Evolutionary conservation across 2,329 filamentous ascomycete genomes (phyloP).

Genomic region (Botrytis fragariae): DNA sequence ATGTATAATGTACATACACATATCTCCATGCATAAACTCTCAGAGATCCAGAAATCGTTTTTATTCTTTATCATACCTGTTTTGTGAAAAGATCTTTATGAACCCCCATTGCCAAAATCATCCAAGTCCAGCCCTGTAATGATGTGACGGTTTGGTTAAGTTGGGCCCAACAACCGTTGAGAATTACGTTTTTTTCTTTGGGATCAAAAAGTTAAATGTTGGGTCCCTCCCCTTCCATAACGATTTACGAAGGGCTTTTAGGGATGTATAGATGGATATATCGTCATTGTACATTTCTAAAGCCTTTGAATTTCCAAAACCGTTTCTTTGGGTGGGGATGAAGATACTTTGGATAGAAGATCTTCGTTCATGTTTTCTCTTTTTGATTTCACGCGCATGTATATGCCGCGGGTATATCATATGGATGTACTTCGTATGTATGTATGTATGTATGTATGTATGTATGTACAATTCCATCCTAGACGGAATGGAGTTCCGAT

Average conservation of each 20-base stretch:
- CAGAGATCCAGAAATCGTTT: neutral
- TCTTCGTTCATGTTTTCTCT: neutral
- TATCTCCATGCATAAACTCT: neutral
- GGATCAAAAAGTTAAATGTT: neutral
- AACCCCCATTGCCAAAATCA: neutral
- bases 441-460: neutral
- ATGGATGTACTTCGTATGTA: neutral
- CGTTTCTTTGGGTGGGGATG: neutral
- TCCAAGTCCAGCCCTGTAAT: neutral
- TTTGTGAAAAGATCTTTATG: neutral
- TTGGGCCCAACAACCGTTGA: neutral
- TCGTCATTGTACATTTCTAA: neutral
- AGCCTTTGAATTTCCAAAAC: neutral
- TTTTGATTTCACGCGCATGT: neutral
- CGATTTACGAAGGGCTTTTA: neutral
- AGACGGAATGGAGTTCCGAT: neutral
- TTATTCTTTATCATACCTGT: too few species aligned
- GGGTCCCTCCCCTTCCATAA: neutral
- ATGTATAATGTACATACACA: neutral
- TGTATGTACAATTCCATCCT: neutral
- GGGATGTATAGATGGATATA: neutral
- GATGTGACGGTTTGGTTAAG: neutral
- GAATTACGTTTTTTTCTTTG: neutral
- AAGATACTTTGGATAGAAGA: neutral
- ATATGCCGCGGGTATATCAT: neutral